phyloP scores from a whole-genome alignment of 2,329 filamentous ascomycete species.

The Sclerotinia glacialis region DNA sequence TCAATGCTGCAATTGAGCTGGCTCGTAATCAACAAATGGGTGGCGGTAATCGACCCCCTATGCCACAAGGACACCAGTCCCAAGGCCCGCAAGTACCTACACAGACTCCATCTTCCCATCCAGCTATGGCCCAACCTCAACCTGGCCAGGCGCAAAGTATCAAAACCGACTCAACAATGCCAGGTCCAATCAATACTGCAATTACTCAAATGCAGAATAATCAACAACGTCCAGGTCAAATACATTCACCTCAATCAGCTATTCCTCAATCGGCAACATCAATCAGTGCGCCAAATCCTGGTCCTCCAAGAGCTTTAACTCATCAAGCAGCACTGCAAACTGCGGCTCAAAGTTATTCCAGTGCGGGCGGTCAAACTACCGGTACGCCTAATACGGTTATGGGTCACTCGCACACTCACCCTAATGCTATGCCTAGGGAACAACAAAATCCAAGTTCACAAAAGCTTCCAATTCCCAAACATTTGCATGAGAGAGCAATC shows the following conservation, averaged over 20 bases:
- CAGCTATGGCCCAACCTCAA: constrained; percentile 27
- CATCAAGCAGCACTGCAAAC: constrained; percentile 38
- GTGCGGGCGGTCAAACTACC: constrained; percentile 27
- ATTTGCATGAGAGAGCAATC: constrained; percentile 64
- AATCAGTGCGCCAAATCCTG: constrained; percentile 29
- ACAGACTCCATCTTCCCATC: constrained; percentile 28
- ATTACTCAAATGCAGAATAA: constrained; percentile 32
- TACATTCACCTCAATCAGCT: constrained; percentile 38
- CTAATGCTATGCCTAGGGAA: constrained; percentile 32
- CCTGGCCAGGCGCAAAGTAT: constrained; percentile 28
- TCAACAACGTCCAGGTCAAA: constrained; percentile 31
- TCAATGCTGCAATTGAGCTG: constrained; percentile 40
- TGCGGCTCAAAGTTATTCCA: constrained; percentile 40
- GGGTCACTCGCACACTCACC: constrained; percentile 37
- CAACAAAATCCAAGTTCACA: constrained; percentile 34
- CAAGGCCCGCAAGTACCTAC: constrained; percentile 26
- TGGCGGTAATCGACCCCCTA: constrained; percentile 31
- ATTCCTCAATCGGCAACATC: constrained; percentile 36
- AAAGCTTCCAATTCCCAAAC: constrained; percentile 55
- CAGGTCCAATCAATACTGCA: constrained; percentile 37
- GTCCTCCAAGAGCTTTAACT: constrained; percentile 33
- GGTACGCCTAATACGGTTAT: constrained; percentile 35
- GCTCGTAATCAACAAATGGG: constrained; percentile 39
- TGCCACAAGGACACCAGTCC: constrained; percentile 29
- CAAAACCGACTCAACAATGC: constrained; percentile 34